These are phyloP conservation scores for Ceratonia siliqua DNA, from an alignment of 306 rosid genomes.

Conservation along the genomic window DNA sequence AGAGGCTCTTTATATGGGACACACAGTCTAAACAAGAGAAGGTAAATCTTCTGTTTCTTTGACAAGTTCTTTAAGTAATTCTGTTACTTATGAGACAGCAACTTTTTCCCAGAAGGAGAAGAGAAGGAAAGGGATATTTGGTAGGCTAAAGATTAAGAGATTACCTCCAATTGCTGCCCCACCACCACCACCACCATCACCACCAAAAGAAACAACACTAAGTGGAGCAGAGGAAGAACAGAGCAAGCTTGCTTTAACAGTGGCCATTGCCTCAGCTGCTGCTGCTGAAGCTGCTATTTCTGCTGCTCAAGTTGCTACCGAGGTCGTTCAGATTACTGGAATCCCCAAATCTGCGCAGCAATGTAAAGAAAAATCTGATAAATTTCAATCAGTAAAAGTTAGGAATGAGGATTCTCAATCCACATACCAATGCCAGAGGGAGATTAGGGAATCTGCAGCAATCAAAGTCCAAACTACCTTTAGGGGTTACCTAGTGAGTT, in stretches of 20 bases:
- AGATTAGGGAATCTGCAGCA: constrained; percentile 56
- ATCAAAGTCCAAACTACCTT: constrained; percentile 78
- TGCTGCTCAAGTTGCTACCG: constrained; percentile 57
- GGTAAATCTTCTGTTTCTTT: constrained; percentile 41
- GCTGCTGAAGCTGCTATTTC: constrained; percentile 63
- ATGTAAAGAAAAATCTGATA: constrained; percentile 16
- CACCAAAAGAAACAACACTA: constrained; percentile 27
- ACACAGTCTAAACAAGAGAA: constrained; percentile 61
- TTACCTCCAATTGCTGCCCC: constrained; percentile 59
- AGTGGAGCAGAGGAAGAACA: constrained; percentile 61
- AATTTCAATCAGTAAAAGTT: constrained; percentile 23
- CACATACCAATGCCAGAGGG: constrained; percentile 33
- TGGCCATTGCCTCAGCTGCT: constrained; percentile 63
- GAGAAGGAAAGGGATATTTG: constrained; percentile 80
- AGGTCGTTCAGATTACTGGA: constrained; percentile 51
- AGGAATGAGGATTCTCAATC: constrained; percentile 30
- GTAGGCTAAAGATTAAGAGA: constrained; percentile 62
- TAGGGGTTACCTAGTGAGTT: constrained; percentile 86
- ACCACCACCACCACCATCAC: constrained; percentile 33
- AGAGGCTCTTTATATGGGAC: constrained; percentile 68
- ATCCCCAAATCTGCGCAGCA: constrained; percentile 40
- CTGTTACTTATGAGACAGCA: constrained; percentile 7
- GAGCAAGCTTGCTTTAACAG: constrained; percentile 55
- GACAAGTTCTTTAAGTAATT: not conserved
- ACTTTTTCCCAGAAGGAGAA: constrained; percentile 58